Conservation (phyloP, 345 rosid species). For the Acer yangbiense region DNA sequence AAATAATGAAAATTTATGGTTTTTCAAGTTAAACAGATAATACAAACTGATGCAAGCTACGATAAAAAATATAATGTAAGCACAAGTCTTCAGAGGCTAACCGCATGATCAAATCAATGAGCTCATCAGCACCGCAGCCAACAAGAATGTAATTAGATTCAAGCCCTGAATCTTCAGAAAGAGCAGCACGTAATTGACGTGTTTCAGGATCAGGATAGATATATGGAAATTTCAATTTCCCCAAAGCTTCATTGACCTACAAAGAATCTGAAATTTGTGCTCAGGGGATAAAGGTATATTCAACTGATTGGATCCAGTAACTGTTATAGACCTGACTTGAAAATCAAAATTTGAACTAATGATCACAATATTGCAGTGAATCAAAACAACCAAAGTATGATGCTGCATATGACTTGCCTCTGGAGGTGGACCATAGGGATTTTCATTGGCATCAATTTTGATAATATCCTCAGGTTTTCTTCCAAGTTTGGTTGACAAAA, state of each 20-base stretch:
- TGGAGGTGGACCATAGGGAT: constrained; percentile 99
- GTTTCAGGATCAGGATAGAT: constrained; percentile 93
- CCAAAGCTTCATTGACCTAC: constrained; percentile 91
- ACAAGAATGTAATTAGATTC: constrained; percentile 86
- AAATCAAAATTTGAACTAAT: neutral
- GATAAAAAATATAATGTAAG: neutral
- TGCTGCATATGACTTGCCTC: constrained; percentile 59
- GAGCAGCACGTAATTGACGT: constrained; percentile 76
- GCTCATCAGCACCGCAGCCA: constrained; percentile 97
- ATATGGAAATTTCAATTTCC: constrained; percentile 82
- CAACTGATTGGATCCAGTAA: neutral
- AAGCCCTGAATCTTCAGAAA: constrained; percentile 84
- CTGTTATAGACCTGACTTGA: neutral
- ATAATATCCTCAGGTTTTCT: constrained; percentile 94
- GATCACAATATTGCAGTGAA: neutral
- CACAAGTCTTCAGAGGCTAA: constrained; percentile 28
- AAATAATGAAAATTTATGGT: neutral
- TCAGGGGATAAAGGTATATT: constrained; percentile 21
- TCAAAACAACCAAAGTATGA: neutral
- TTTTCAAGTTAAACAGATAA: neutral
- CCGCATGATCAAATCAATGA: constrained; percentile 98
- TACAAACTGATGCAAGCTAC: neutral
- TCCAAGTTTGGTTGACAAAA: constrained; percentile 77
- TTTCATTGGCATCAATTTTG: constrained; percentile 97
- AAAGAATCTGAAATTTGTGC: constrained; percentile 42